Evolutionary conservation across 441 rosid genomes (phyloP).

Genomic region (Pelargonium cotyledonis): DNA sequence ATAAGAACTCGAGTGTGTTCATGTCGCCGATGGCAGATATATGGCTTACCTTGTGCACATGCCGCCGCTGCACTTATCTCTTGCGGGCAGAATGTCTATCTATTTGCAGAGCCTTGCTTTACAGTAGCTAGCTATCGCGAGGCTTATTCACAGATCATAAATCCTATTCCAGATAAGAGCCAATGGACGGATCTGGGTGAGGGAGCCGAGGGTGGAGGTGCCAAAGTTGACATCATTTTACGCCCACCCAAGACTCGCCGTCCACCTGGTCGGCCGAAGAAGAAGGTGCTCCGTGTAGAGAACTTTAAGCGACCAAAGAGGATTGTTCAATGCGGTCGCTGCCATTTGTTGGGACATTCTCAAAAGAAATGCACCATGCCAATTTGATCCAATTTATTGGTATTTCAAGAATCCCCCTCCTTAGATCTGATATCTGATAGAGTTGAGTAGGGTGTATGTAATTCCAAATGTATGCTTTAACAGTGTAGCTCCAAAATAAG

Average conservation of each 20-base stretch:
- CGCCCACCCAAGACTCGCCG: constrained; percentile 84
- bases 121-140: constrained; percentile 88
- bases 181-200: constrained; percentile 75
- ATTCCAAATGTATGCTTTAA: neutral
- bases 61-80: constrained; percentile 94
- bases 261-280: constrained; percentile 91
- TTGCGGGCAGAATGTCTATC: constrained; percentile 94
- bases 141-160: constrained; percentile 26
- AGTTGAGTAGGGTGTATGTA: neutral
- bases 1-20: constrained; percentile 85
- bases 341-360: constrained; percentile 96
- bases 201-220: constrained; percentile 34
- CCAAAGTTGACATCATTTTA: constrained; percentile 34
- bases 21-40: constrained; percentile 92
- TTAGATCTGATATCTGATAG: neutral
- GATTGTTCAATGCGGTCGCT: constrained; percentile 92
- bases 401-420: neutral
- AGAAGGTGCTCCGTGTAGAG: constrained; percentile 82
- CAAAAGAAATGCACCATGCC: constrained; percentile 97
- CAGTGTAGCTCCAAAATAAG: neutral
- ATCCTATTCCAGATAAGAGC: constrained; percentile 87
- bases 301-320: constrained; percentile 78
- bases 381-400: constrained; percentile 33
- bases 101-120: constrained; percentile 91
- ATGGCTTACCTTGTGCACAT: constrained; percentile 91